Evolutionary conservation across 768 basidiomycete species (phyloP).

Genomic region (Pisolithus microcarpus): DNA sequence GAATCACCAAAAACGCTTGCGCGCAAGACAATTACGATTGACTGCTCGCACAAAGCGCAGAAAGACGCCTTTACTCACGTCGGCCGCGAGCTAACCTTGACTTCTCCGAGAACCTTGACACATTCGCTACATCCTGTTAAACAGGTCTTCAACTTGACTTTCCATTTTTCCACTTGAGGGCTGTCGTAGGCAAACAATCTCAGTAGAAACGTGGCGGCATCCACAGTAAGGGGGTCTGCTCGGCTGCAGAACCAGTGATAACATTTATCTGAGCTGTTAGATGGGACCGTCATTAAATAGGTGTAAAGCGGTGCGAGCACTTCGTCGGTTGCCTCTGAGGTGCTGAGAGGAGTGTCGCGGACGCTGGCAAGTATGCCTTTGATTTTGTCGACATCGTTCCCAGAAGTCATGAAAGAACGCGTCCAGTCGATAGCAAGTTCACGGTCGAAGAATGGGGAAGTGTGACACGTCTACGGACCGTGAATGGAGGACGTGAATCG

Average conservation of each 20-base stretch:
- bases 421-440: no score
- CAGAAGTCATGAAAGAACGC: constrained; percentile 18
- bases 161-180: constrained; percentile 56
- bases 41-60: background rate
- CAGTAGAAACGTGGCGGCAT: constrained; percentile 74
- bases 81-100: constrained; percentile 54
- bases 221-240: constrained; percentile 47
- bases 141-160: constrained; percentile 45
- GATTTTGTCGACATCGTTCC: constrained; percentile 31
- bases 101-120: constrained; percentile 56
- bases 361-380: constrained; percentile 46
- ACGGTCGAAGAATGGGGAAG: no score
- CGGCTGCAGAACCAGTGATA: constrained; percentile 80
- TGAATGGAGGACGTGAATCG: background rate
- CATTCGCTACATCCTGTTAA: constrained; percentile 63
- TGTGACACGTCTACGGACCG: background rate
- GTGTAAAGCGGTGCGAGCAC: constrained; percentile 44
- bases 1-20: constrained; percentile 5
- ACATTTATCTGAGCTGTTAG: constrained; percentile 29
- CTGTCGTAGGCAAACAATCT: constrained; percentile 75
- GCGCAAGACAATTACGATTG: background rate
- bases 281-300: constrained; percentile 45
- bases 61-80: constrained; percentile 51
- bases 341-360: constrained; percentile 52
- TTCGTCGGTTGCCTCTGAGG: constrained; percentile 39